These are phyloP conservation scores for Tilletia indica DNA, from an alignment of 1,284 basidiomycete genomes.

Conservation along the genomic window DNA sequence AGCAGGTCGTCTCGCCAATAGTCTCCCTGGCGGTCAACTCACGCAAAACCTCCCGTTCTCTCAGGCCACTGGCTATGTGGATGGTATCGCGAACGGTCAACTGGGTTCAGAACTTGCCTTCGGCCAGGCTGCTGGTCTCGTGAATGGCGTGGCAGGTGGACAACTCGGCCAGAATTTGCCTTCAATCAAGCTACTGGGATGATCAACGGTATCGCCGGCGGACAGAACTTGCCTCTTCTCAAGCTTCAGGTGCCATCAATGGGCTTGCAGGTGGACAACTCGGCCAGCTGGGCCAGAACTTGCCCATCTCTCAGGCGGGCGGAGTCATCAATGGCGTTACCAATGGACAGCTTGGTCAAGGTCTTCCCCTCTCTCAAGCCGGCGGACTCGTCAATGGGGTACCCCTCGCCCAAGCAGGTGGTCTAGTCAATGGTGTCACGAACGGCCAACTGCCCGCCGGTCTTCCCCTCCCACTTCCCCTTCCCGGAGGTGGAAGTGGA, in stretches of 20 bases:
- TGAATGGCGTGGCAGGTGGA: not conserved
- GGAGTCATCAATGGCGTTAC: not conserved
- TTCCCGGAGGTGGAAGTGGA: not conserved
- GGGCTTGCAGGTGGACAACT: not conserved
- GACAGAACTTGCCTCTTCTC: not conserved
- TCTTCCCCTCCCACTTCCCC: not conserved
- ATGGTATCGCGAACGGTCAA: not conserved
- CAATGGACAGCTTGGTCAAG: not conserved
- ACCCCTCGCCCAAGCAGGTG: not conserved
- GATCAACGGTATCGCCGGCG: not conserved
- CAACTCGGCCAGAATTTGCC: not conserved
- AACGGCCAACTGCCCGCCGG: not conserved
- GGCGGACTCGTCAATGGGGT: not conserved
- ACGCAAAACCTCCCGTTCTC: not conserved
- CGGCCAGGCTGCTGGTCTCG: not conserved
- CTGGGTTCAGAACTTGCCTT: not conserved
- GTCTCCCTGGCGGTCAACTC: not conserved
- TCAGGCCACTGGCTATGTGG: not conserved
- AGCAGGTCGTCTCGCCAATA: not conserved
- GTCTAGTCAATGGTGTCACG: not conserved
- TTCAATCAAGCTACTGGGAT: not conserved
- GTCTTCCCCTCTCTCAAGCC: not conserved
- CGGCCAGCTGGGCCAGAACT: slow-evolving; percentile 10
- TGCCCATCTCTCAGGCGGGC: not conserved
- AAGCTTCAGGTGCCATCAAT: not conserved